phyloP scores from a whole-genome alignment of 2,329 filamentous ascomycete species.

The Calonectria pseudoreteaudii region DNA sequence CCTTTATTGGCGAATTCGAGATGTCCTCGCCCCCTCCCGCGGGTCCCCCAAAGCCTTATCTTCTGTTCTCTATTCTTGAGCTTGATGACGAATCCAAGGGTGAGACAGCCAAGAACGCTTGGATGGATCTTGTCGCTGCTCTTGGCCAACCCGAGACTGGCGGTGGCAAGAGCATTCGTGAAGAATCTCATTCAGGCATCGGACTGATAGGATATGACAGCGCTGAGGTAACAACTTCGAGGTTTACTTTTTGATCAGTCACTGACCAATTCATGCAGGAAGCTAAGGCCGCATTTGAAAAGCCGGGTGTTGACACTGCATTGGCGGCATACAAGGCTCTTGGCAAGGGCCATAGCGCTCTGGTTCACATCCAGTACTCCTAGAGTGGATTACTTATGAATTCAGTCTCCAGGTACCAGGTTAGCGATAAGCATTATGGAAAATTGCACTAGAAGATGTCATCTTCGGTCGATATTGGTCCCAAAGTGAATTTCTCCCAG shows the following conservation, averaged over 20 bases:
- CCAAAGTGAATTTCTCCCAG: background rate
- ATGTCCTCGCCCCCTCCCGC: background rate
- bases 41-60: background rate
- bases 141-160: slow-evolving; percentile 15
- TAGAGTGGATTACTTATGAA: background rate
- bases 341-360: slow-evolving; percentile 10
- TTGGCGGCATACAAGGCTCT: slow-evolving; percentile 12
- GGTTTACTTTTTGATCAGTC: background rate
- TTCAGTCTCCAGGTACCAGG: background rate
- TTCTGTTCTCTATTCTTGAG: slow-evolving; percentile 17
- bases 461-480: background rate
- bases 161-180: slow-evolving; percentile 13
- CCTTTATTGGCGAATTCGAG: slow-evolving; percentile 4
- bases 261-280: slow-evolving; percentile 4
- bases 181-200: slow-evolving; percentile 7
- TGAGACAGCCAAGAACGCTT: background rate
- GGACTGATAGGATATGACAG: slow-evolving; percentile 21
- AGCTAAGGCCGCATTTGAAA: slow-evolving; percentile 11
- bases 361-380: slow-evolving; percentile 5
- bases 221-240: slow-evolving; percentile 6
- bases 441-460: background rate
- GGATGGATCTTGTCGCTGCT: slow-evolving; percentile 8
- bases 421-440: background rate
- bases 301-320: slow-evolving; percentile 12
- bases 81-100: background rate